phyloP scores from a whole-genome alignment of 129 eudicot genomes.

The Pseudognaphalium luteoalbum region DNA sequence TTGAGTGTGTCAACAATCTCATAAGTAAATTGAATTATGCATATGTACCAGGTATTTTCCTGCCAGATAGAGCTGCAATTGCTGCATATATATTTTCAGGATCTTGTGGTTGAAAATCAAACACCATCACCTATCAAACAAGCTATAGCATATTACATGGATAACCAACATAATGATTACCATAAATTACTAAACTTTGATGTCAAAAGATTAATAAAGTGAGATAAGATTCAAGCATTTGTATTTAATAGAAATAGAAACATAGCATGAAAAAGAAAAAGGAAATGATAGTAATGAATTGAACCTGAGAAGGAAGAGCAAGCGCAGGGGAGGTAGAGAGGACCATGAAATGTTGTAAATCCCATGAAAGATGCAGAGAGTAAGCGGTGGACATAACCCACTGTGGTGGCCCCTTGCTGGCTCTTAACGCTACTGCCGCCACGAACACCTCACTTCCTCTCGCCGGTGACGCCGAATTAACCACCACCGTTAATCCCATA shows the following conservation, averaged over 20 bases:
- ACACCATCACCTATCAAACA: slow-evolving; percentile 54
- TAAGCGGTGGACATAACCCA: slow-evolving; percentile 63
- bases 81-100: slow-evolving; percentile 81
- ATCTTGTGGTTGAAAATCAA: slow-evolving; percentile 88
- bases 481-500: slow-evolving; percentile 19
- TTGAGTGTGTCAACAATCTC: too few species aligned
- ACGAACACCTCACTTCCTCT: slow-evolving; percentile 57
- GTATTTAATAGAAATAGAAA: too few species aligned
- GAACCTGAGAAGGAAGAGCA: slow-evolving; percentile 43
- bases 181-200: not conserved
- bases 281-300: not conserved
- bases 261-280: not conserved
- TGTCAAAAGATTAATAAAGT: not conserved
- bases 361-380: slow-evolving; percentile 58
- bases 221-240: not conserved
- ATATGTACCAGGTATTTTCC: slow-evolving; percentile 59
- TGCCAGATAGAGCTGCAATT: slow-evolving; percentile 72
- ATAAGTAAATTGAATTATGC: not conserved
- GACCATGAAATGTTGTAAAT: slow-evolving; percentile 89
- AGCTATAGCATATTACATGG: not conserved
- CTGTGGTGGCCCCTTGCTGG: slow-evolving; percentile 70
- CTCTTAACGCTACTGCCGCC: slow-evolving; percentile 71
- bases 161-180: slow-evolving; percentile 1
- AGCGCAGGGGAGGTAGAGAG: slow-evolving; percentile 46
- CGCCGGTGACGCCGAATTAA: slow-evolving; percentile 14